Conservation (phyloP, 1,139 yeast genomes). For the Pichia sp. region DNA sequence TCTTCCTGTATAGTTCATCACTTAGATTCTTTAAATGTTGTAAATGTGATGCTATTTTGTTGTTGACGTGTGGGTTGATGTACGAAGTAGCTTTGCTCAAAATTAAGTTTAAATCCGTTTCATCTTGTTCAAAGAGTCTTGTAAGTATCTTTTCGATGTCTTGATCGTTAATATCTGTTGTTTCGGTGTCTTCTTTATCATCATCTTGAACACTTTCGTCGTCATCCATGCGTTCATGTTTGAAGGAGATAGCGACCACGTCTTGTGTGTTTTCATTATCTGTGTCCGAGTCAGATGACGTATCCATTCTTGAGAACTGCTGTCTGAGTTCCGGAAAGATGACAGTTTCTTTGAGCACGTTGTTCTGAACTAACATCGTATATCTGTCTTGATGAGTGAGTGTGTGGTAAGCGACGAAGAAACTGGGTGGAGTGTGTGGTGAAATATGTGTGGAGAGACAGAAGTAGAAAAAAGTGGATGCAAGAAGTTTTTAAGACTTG, state of each 20-base stretch:
- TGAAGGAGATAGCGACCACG: conserved; percentile 2
- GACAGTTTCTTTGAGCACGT: not conserved
- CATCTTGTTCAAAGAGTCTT: conserved; percentile 3
- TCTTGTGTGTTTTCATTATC: not conserved
- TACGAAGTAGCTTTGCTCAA: not conserved
- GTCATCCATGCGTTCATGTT: not conserved
- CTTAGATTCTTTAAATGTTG: not conserved
- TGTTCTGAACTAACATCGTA: not conserved
- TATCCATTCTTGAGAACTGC: not conserved
- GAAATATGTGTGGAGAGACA: too few relatives aligned
- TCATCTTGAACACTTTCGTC: not conserved
- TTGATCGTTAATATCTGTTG: not conserved
- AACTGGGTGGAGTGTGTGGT: too few relatives aligned
- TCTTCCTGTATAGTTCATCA: not conserved
- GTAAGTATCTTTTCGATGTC: not conserved
- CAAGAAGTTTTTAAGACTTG: too few relatives aligned
- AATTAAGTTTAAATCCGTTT: not conserved
- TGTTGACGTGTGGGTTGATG: not conserved
- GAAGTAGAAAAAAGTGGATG: too few relatives aligned
- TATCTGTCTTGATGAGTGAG: too few relatives aligned
- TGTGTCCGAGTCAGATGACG: conserved; percentile 2
- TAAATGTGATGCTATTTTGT: not conserved
- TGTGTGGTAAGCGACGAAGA: too few relatives aligned
- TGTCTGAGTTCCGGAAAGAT: too few relatives aligned
- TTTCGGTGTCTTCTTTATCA: not conserved